These are phyloP conservation scores for Erucastrum elatum DNA, from an alignment of 345 rosid species.

Conservation along the genomic window DNA sequence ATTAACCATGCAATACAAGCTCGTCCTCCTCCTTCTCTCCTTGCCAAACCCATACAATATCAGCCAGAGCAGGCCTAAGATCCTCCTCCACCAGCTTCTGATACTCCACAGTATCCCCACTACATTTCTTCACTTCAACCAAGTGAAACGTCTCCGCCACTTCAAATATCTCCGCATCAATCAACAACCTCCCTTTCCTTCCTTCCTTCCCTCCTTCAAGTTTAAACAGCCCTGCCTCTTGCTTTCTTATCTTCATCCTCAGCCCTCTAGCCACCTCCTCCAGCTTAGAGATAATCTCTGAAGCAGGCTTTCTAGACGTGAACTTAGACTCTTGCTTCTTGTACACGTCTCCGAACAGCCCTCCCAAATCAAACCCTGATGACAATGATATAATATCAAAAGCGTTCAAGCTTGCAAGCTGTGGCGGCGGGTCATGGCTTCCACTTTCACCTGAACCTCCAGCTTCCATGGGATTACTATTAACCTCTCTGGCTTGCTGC, in stretches of 20 bases:
- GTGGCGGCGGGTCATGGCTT: conserved; percentile 36
- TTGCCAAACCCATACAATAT: conserved; percentile 85
- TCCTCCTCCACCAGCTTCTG: conserved; percentile 59
- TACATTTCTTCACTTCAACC: conserved; percentile 73
- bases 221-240: conserved; percentile 64
- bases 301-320: conserved; percentile 57
- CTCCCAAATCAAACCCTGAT: conserved; percentile 66
- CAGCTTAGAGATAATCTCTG: conserved; percentile 61
- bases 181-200: conserved; percentile 60
- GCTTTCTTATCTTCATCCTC: conserved; percentile 63
- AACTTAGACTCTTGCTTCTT: conserved; percentile 58
- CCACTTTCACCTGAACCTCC: conserved; percentile 27
- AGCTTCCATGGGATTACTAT: conserved; percentile 13
- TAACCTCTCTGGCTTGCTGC: conserved; percentile 37
- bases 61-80: conserved; percentile 64
- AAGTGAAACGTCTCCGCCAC: conserved; percentile 59
- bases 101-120: conserved; percentile 76
- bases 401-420: conserved; percentile 56
- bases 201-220: conserved; percentile 65
- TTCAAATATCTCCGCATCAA: conserved; percentile 75
- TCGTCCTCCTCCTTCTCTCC: conserved; percentile 50
- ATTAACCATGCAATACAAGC: conserved; percentile 13
- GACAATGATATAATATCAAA: conserved; percentile 71
- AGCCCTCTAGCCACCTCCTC: conserved; percentile 52
- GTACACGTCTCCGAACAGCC: conserved; percentile 51